These are phyloP conservation scores for Francoa sonchifolia DNA, from an alignment of 441 rosid species.

Conservation along the genomic window DNA sequence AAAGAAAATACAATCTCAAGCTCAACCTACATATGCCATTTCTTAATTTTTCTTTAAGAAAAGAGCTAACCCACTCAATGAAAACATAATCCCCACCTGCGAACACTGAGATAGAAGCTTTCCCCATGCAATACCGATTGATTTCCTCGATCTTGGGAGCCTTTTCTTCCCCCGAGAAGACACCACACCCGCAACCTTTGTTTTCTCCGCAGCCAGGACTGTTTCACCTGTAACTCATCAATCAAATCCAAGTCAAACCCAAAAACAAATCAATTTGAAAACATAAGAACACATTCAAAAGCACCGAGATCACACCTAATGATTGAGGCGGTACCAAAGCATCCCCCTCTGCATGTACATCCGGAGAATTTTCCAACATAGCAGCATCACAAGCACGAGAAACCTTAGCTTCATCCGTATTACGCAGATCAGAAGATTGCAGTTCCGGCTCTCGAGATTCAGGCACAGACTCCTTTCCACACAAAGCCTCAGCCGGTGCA, in stretches of 20 bases:
- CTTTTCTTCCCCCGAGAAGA: slow-evolving; percentile 38
- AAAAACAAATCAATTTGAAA: slow-evolving; percentile 10
- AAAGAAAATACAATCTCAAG: too few species aligned
- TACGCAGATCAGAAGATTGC: slow-evolving; percentile 56
- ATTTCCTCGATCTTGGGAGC: slow-evolving; percentile 26
- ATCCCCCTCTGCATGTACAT: slow-evolving; percentile 28
- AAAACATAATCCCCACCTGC: slow-evolving; percentile 30
- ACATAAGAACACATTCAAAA: slow-evolving; percentile 11
- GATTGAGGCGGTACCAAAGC: slow-evolving; percentile 36
- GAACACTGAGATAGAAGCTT: slow-evolving; percentile 81
- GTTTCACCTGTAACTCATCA: slow-evolving; percentile 30
- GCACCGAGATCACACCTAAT: slow-evolving; percentile 38
- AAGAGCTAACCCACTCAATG: too few species aligned
- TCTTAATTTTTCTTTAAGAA: too few species aligned
- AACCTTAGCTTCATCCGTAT: slow-evolving; percentile 27
- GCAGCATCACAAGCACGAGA: slow-evolving; percentile 21
- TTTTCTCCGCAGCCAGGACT: slow-evolving; percentile 33
- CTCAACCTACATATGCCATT: too few species aligned
- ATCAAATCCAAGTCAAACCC: slow-evolving; percentile 8
- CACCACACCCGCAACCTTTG: slow-evolving; percentile 25
- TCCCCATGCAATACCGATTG: slow-evolving; percentile 51
- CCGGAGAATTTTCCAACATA: slow-evolving; percentile 37
- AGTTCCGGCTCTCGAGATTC: slow-evolving; percentile 44
- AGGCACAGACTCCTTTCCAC: slow-evolving; percentile 41
- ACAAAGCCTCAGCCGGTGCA: slow-evolving; percentile 24